Evolutionary conservation across 2,329 filamentous ascomycete species (phyloP).

Genomic region (Pyrenochaeta sp.): DNA sequence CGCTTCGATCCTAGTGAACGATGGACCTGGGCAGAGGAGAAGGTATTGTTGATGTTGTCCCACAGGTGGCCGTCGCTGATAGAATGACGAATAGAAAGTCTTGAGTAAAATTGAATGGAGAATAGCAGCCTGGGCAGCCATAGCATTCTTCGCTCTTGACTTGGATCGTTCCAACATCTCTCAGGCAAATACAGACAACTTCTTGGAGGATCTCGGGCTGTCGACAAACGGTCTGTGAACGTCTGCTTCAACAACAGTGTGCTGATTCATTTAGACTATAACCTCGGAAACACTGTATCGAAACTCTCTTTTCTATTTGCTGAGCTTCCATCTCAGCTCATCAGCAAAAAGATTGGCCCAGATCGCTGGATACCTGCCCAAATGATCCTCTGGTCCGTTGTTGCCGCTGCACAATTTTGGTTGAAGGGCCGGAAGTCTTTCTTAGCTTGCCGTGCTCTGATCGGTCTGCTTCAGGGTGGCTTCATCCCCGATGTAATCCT

Average conservation of each 20-base stretch:
- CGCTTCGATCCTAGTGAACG: conserved; percentile 62
- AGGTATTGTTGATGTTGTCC: conserved; percentile 27
- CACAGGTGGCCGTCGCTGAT: neutral
- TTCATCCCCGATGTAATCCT: conserved; percentile 63
- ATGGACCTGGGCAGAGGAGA: conserved; percentile 65
- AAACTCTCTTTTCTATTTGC: conserved; percentile 79
- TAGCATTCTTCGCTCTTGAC: conserved; percentile 61
- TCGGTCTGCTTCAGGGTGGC: conserved; percentile 51
- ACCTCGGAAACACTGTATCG: conserved; percentile 62
- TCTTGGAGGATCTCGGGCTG: conserved; percentile 30
- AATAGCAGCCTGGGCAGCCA: conserved; percentile 57
- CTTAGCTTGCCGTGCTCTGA: conserved; percentile 46
- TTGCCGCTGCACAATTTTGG: conserved; percentile 71
- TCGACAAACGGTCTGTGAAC: conserved; percentile 24
- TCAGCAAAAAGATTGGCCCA: conserved; percentile 53
- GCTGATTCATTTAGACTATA: conserved; percentile 24
- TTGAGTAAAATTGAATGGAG: conserved; percentile 53
- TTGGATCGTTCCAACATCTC: conserved; percentile 54
- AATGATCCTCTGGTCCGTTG: conserved; percentile 53
- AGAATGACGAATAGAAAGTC: conserved; percentile 14
- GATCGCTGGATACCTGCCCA: conserved; percentile 51
- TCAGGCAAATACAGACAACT: conserved; percentile 35
- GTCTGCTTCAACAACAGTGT: neutral
- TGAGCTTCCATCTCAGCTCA: conserved; percentile 53
- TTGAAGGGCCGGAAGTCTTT: conserved; percentile 57